A percentile compares a stretch with the other conserved stretches of the same genome.
Evolutionary conservation across 2,329 filamentous ascomycete genomes (phyloP).

Genomic region (Coniosporium tulheliwenetii): DNA sequence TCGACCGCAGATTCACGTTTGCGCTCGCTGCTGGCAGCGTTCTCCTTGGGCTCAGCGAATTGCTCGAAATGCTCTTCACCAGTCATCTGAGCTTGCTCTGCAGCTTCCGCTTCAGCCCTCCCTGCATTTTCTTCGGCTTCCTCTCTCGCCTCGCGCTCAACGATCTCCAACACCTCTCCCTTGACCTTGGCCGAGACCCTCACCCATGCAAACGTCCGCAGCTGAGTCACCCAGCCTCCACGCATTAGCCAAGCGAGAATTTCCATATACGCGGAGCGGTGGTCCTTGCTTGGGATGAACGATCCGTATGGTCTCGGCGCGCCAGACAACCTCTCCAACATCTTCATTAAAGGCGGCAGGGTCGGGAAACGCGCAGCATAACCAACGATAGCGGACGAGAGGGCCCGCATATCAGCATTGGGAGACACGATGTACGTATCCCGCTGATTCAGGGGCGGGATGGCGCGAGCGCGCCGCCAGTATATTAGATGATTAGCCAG

Average conservation of each 20-base stretch:
- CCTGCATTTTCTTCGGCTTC: not conserved
- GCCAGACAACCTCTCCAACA: conserved; percentile 69
- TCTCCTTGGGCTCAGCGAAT: no score
- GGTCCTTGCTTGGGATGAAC: conserved; percentile 74
- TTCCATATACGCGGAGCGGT: conserved; percentile 73
- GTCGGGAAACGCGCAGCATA: conserved; percentile 73
- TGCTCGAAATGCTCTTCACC: no score
- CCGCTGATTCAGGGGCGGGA: conserved; percentile 75
- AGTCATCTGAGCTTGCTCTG: no score
- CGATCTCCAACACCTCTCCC: conserved; percentile 58
- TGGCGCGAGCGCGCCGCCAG: conserved; percentile 84
- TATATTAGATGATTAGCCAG: conserved; percentile 90
- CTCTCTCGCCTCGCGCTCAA: conserved; percentile 31
- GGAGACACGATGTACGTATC: conserved; percentile 88
- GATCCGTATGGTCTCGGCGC: conserved; percentile 69
- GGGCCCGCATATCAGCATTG: conserved; percentile 62
- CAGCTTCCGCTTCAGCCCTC: no score
- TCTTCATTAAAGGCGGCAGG: conserved; percentile 67
- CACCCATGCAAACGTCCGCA: conserved; percentile 83
- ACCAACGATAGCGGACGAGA: conserved; percentile 51
- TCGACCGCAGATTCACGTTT: no score
- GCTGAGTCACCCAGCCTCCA: conserved; percentile 83
- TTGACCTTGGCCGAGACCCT: conserved; percentile 72
- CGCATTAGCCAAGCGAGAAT: conserved; percentile 90
- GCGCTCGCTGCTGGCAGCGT: no score